Conservation (phyloP, 148 eudicot species). For the Fagopyrum tataricum region DNA sequence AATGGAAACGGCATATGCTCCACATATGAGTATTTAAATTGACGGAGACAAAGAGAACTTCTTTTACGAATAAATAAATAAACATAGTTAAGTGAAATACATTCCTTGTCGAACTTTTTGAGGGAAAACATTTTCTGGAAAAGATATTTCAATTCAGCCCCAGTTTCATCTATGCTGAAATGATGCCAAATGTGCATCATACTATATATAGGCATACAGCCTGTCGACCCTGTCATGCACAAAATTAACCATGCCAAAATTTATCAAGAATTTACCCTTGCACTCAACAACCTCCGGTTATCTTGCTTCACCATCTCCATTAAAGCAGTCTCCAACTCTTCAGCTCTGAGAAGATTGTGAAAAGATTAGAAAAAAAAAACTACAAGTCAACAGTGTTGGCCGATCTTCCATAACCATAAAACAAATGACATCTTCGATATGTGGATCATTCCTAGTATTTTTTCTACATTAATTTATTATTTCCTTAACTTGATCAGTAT, state of each 20-base stretch:
- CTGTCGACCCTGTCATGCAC: not conserved
- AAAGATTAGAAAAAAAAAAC: not conserved
- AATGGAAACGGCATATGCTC: not conserved
- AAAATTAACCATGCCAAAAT: not conserved
- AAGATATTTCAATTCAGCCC: not conserved
- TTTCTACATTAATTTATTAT: not conserved
- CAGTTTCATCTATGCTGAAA: not conserved
- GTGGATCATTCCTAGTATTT: not conserved
- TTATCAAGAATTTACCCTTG: conserved; percentile 3
- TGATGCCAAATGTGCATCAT: not conserved
- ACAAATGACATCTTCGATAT: not conserved
- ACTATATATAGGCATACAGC: not conserved
- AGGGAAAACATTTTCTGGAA: not conserved
- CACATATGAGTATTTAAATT: no score
- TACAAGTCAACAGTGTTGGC: not conserved
- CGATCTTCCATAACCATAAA: not conserved
- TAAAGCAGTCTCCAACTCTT: conserved; percentile 14
- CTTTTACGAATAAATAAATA: not conserved
- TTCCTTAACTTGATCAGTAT: not conserved
- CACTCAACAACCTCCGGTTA: conserved; percentile 13
- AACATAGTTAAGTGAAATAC: not conserved
- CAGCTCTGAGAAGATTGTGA: conserved; percentile 15
- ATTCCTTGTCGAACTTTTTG: not conserved
- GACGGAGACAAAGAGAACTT: not conserved
- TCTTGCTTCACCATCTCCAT: conserved; percentile 15